phyloP scores from a whole-genome alignment of 169 alveolate genomes.

The Eimeria acervulina region DNA sequence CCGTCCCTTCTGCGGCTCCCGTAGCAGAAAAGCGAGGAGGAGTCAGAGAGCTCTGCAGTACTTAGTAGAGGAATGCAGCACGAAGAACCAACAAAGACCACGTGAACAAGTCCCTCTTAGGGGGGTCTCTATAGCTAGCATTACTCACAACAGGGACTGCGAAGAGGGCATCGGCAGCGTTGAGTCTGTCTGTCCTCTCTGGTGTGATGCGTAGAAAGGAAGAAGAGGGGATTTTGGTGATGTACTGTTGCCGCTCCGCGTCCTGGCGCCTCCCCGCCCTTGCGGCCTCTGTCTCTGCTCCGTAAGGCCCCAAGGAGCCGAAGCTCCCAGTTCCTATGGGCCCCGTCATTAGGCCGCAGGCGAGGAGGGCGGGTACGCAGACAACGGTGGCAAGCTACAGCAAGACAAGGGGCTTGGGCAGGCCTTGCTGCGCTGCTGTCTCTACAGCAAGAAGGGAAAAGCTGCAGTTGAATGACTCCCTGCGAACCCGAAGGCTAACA shows the following conservation, averaged over 20 bases:
- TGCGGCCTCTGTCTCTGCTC: constrained; percentile 40
- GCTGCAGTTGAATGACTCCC: not conserved
- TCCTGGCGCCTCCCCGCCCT: constrained; percentile 60
- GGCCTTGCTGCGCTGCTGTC: not conserved
- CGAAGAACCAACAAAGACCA: not conserved
- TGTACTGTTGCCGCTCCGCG: constrained; percentile 76
- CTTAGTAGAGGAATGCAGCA: not conserved
- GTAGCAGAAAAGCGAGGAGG: not conserved
- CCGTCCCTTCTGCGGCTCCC: not conserved
- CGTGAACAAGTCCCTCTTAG: not conserved
- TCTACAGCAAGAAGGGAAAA: not conserved
- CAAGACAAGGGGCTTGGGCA: constrained; percentile 16
- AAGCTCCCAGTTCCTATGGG: constrained; percentile 31
- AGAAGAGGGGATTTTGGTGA: constrained; percentile 76
- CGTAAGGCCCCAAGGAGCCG: constrained; percentile 5
- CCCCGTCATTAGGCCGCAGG: constrained; percentile 66
- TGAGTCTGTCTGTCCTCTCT: constrained; percentile 1
- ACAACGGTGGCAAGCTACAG: not conserved
- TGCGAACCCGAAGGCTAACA: not conserved
- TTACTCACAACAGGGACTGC: constrained; percentile 39
- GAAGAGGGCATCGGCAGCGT: constrained; percentile 48
- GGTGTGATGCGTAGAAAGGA: constrained; percentile 62
- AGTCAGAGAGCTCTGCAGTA: not conserved
- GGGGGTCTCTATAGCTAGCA: not conserved
- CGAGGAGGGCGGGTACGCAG: constrained; percentile 11